Base-by-base conservation (phyloP, 2,329 filamentous ascomycete species). In the Trichophyton schoenleinii region DNA sequence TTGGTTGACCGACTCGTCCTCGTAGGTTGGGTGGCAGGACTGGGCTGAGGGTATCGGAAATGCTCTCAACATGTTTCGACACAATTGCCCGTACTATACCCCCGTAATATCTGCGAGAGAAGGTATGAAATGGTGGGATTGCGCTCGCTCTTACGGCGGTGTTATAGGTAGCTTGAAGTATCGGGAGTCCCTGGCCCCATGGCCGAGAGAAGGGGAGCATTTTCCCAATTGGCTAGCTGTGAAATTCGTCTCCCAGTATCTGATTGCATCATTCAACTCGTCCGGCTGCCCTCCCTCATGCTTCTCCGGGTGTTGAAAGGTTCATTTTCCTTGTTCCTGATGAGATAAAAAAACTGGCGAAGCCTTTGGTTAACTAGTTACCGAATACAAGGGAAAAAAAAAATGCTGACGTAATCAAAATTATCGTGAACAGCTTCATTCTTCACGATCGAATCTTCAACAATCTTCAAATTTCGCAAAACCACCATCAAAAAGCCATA, bases 51-150 rank as follows among this genome's bases (percentile, higher is more conserved):
- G 60, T 55, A 60, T 65, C 64, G 13, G 60, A 60, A 22, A 66
- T 63, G 55, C 62, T 66, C 31, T 59, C n/a, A 34, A 63, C 36
- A 52, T 66, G 64, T 36, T 66, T 66, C 9, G 63, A 66, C 22
- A 66, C 57, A 58, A 66, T 63, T 9, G 63, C 64, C 42, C 60
- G 61, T 48, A 66, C 55, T 57, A 65, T 61, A 13, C 63, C 62
- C 15, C 62, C 60, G 44, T 63, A 65, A 52, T 62, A 42, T 25
- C 60, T 60, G 28, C 62, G 60, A 36, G 57, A 52, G 18, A 60
- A 58, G 11, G 25, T 9, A 20, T 58, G 49, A n/a, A 15, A 44
- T 31, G 36, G 34, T 22, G 55, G 11, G 41, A 8, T 13, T 42
- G 55, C 6, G 55, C 18, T 55, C 49, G 55, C 3, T 42, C 36